These are phyloP conservation scores for Neofusicoccum cordaticola DNA, from an alignment of 2,329 filamentous ascomycete species.

Conservation along the genomic window DNA sequence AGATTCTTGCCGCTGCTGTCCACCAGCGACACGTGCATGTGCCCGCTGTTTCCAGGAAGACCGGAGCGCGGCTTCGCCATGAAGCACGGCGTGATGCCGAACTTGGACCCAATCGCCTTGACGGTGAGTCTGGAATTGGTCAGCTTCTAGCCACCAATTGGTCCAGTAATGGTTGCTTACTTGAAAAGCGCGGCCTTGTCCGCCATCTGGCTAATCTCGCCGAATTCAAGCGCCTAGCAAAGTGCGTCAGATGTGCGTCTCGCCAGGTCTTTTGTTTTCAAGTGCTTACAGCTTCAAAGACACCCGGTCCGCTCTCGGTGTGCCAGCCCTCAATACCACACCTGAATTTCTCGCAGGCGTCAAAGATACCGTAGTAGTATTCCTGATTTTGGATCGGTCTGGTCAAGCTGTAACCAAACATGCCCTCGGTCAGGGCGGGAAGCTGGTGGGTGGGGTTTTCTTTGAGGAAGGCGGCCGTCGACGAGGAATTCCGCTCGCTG, in stretches of 20 bases:
- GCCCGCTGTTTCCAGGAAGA: slow-evolving; percentile 89
- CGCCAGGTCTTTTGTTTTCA: neutral
- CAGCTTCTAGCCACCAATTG: slow-evolving; percentile 78
- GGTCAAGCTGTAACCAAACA: slow-evolving; percentile 93
- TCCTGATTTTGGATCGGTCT: slow-evolving; percentile 86
- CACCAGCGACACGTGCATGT: slow-evolving; percentile 90
- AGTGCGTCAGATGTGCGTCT: slow-evolving; percentile 21
- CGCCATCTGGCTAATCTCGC: slow-evolving; percentile 83
- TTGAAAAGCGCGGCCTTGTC: slow-evolving; percentile 93
- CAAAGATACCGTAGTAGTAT: slow-evolving; percentile 85
- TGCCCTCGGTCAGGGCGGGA: slow-evolving; percentile 81
- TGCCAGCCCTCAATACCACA: slow-evolving; percentile 93
- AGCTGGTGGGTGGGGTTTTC: slow-evolving; percentile 71
- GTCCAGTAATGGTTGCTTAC: slow-evolving; percentile 36
- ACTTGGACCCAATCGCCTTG: slow-evolving; percentile 81
- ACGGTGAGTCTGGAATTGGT: slow-evolving; percentile 82
- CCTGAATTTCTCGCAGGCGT: slow-evolving; percentile 72
- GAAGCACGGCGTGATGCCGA: slow-evolving; percentile 93
- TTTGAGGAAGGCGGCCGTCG: slow-evolving; percentile 71
- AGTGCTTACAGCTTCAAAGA: slow-evolving; percentile 76
- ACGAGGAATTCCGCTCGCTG: slow-evolving; percentile 59
- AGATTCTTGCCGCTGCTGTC: slow-evolving; percentile 77
- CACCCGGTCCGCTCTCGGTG: slow-evolving; percentile 88
- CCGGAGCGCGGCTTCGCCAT: slow-evolving; percentile 96
- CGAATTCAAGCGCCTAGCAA: slow-evolving; percentile 74